Conservation (phyloP, 2,329 filamentous ascomycete species). For the Xylariaceae sp. region DNA sequence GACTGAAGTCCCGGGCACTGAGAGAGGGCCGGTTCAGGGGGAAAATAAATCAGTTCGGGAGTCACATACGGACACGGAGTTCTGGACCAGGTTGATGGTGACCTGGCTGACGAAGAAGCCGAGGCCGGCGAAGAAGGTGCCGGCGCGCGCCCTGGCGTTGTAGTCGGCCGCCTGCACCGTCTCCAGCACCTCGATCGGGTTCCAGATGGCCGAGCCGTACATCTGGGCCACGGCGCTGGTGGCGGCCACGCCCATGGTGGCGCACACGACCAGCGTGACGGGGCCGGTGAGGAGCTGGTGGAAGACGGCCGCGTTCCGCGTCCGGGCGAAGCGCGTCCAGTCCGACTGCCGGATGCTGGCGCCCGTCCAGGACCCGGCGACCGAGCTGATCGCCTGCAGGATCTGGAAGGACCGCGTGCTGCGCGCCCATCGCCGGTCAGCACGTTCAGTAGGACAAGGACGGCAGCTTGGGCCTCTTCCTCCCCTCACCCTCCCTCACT, state of each 20-base stretch:
- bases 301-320: conserved; percentile 5
- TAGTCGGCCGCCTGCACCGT: conserved; percentile 4
- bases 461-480: too few species aligned
- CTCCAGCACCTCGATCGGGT: conserved; percentile 9
- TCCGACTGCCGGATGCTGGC: conserved; percentile 5
- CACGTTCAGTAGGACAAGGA: too few species aligned
- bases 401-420: conserved; percentile 5
- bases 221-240: conserved; percentile 6
- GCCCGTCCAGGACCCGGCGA: conserved; percentile 7
- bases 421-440: too few species aligned
- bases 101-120: conserved; percentile 7
- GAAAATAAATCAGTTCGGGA: too few species aligned
- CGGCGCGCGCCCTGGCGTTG: conserved; percentile 5
- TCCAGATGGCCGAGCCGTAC: conserved; percentile 6
- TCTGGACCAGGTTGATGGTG: conserved; percentile 10
- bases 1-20: too few species aligned
- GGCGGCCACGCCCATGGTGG: conserved; percentile 7
- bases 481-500: too few species aligned
- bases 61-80: conserved; percentile 9
- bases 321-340: conserved; percentile 8
- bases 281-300: conserved; percentile 7
- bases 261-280: conserved; percentile 4
- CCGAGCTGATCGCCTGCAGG: conserved; percentile 7
- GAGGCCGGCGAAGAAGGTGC: conserved; percentile 10
- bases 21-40: too few species aligned